Conservation (phyloP, 345 rosid species). For the Moricandia moricandioides region DNA sequence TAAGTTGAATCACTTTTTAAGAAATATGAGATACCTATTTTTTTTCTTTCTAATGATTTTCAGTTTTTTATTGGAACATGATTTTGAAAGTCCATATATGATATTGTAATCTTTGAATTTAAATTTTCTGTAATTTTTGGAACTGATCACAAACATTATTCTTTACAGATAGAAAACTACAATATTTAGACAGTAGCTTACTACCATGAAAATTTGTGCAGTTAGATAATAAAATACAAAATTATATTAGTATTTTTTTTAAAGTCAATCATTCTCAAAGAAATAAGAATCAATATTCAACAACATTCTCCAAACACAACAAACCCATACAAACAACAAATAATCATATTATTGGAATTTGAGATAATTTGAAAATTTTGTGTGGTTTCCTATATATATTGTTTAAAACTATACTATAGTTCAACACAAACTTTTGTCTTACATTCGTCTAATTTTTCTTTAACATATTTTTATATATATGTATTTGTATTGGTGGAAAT, state of each 20-base stretch:
- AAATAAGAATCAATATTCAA: background rate
- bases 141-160: background rate
- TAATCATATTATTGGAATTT: constrained; percentile 5
- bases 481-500: constrained; percentile 1
- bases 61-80: background rate
- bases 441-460: constrained; percentile 1
- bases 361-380: background rate
- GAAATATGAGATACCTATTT: background rate
- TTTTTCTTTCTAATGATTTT: background rate
- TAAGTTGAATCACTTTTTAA: background rate
- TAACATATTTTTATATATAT: background rate
- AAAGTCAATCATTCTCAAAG: constrained; percentile 11
- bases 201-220: constrained; percentile 15
- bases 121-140: background rate
- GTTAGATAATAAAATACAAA: background rate
- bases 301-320: background rate
- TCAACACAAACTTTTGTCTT: constrained; percentile 20
- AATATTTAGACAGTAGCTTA: background rate
- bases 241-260: background rate
- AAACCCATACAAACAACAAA: background rate
- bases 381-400: background rate
- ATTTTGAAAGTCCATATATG: background rate
- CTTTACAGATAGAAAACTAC: background rate
- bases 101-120: background rate
- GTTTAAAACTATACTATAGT: background rate